Base-by-base conservation (phyloP, 23 red algal genomes). In the Chondrus crispus region DNA sequence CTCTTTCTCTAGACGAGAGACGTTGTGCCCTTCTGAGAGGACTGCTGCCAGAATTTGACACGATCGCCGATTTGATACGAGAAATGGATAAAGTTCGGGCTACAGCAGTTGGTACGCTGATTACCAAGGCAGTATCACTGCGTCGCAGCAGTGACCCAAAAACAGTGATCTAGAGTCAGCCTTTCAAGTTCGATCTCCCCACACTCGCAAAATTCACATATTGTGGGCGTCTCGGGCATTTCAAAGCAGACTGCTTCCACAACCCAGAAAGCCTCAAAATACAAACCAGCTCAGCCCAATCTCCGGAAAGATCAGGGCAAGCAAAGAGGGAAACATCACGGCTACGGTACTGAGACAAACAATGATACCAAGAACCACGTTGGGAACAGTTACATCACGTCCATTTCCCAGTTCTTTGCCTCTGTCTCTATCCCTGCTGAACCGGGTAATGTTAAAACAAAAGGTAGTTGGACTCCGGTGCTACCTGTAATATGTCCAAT, bases 391-490 rank as follows among this genome's bases (percentile, higher is more conserved):
- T 64, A 64, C 35, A 32, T 64, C 35, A 64, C 58, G 35, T 64
- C 35, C 16, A 64, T 64, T 32, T n/a, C 58, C 24, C 26, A 5
- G 16, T 19, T 5, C 16, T 32, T 64, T 5, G 58, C 58, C 35
- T 30, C 58, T 19, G n/a, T n/a, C n/a, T n/a, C n/a, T n/a, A n/a
- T n/a, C 14, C 58, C 58, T 64, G 24, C 7, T 19, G 58, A 9
- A 64, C 26, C 35, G 5, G 35, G 16, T 5, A 8, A 32, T 64
- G 35, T 64, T 32, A 64, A 64, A 19, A 64, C 35, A 64, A 64
- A 32, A 30, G 58, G 69, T 77, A 53, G 13, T 36, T 89, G 9
- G 85, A 89, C 85, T 89, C 85, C 16, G 85, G 85, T 42, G 85
- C 85, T 4, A 78, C 70, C 18, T 45, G 4, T 12, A 39, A 77